Conservation (phyloP, 2,329 filamentous ascomycete genomes). For the Botrytis hyacinthi region DNA sequence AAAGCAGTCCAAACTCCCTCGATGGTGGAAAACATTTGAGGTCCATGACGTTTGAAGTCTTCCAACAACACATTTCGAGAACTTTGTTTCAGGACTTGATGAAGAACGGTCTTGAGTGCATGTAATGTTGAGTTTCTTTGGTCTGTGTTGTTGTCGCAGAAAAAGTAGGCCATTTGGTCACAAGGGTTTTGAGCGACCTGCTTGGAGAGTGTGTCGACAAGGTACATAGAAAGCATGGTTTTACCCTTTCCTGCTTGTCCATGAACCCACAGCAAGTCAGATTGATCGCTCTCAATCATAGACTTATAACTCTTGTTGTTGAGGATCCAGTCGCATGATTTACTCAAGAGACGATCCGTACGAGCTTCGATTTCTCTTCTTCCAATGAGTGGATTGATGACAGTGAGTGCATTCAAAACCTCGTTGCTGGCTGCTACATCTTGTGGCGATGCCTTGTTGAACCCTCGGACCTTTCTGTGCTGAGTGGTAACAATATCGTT, state of each 20-base stretch:
- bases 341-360: constrained; percentile 19
- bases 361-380: constrained; percentile 18
- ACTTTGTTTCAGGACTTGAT: constrained; percentile 18
- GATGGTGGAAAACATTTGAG: constrained; percentile 18
- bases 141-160: constrained; percentile 19
- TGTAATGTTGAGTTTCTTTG: constrained; percentile 19
- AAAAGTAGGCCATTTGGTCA: constrained; percentile 20
- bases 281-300: constrained; percentile 18
- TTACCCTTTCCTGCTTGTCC: constrained; percentile 22
- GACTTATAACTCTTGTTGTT: constrained; percentile 16
- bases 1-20: constrained; percentile 19
- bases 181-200: constrained; percentile 16
- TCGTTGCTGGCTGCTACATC: constrained; percentile 7
- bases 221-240: constrained; percentile 22
- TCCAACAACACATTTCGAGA: constrained; percentile 16
- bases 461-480: constrained; percentile 17
- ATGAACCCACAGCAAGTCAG: constrained; percentile 19
- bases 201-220: constrained; percentile 17
- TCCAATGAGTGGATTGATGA: constrained; percentile 17
- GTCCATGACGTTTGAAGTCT: constrained; percentile 19
- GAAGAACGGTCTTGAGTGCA: constrained; percentile 19
- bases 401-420: constrained; percentile 16
- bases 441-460: not conserved
- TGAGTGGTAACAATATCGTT: constrained; percentile 19
- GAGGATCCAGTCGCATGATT: constrained; percentile 20